Evolutionary conservation across 495 filamentous ascomycete species (phyloP), one percentile per base, ranked within the genome.

Genomic region (Aspergillus wentii): DNA sequence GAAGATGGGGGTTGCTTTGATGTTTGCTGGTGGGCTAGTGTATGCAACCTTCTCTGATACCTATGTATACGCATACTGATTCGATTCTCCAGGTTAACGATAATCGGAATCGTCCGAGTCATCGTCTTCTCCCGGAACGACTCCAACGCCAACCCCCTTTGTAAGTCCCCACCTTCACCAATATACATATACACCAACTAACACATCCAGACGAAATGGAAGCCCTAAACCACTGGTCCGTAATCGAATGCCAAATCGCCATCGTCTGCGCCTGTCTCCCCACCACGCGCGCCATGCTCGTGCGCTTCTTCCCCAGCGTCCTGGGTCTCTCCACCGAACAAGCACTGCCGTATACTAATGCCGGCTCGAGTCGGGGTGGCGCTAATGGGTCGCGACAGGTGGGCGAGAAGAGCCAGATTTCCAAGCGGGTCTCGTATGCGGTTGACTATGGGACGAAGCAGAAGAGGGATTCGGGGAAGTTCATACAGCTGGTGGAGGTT

Each of bases 21-120:
- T 64, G 53, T 64, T 64, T 25, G 38, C 41, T 4, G 52, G 55
- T 16, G 60, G 58, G 11, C 48, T 58, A 19, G 38, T 59, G 60
- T 64, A 49, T 22, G 35, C 40, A 17, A 1, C 0, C 5, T 18
- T 14, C 17, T n/a, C n/a, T 14, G 4, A 32, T 30, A 13, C 8
- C 5, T 1, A 15, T 6, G 5, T 17, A 14, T 0, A n/a, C n/a
- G 0, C 3, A 15, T 17, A 6, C 27, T 32, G 3, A 38, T 32
- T 11, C 7, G 14, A 16, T 17, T 7, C 23, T 8, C 16, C 16
- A 52, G 56, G 1, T 34, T 60, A 3, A 60, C 48, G 8, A 35
- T 54, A 16, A 43, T 62, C 13, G 56, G 50, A 2, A 54, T 62
- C 17, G 46, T 57, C 17, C 50, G 58, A 26, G 51, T 57, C 19